These are phyloP conservation scores for Xylariaceae sp. DNA, from an alignment of 2,329 filamentous ascomycete genomes.

Conservation along the genomic window DNA sequence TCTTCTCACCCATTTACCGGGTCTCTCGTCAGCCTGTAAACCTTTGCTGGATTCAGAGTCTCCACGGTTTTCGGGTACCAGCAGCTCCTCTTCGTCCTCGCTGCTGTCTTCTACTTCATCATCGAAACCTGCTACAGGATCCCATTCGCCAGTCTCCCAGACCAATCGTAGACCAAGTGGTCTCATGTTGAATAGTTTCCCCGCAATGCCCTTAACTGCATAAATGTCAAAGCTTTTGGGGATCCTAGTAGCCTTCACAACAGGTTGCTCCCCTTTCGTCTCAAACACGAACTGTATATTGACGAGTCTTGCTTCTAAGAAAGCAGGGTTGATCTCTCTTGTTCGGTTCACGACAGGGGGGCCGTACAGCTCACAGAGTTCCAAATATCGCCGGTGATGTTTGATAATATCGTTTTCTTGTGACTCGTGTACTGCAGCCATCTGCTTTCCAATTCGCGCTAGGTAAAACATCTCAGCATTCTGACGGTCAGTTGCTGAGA, in stretches of 20 bases:
- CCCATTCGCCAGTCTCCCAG: conserved; percentile 90
- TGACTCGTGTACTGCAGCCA: conserved; percentile 55
- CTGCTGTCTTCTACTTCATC: conserved; percentile 53
- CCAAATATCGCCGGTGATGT: conserved; percentile 66
- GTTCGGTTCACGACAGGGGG: conserved; percentile 60
- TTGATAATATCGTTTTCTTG: conserved; percentile 53
- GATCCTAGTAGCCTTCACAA: conserved; percentile 46
- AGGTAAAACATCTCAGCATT: conserved; percentile 96
- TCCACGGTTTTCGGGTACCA: conserved; percentile 24
- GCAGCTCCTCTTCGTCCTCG: conserved; percentile 46
- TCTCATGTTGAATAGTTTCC: conserved; percentile 61
- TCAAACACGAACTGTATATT: conserved; percentile 51
- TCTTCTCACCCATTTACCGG: conserved; percentile 65
- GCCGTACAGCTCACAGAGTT: conserved; percentile 73
- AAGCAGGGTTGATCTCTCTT: conserved; percentile 65
- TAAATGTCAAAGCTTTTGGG: conserved; percentile 80
- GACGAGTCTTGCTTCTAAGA: conserved; percentile 74
- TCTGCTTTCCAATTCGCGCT: conserved; percentile 72
- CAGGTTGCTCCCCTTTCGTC: conserved; percentile 1
- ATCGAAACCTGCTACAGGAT: conserved; percentile 65
- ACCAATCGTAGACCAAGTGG: conserved; percentile 65
- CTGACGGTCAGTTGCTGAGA: conserved; percentile 69
- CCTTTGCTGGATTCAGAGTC: conserved; percentile 8
- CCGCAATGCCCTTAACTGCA: conserved; percentile 72
- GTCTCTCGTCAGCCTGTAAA: conserved; percentile 28